Conservation (phyloP, 495 filamentous ascomycete genomes). For the Penicillium bovifimosum region DNA sequence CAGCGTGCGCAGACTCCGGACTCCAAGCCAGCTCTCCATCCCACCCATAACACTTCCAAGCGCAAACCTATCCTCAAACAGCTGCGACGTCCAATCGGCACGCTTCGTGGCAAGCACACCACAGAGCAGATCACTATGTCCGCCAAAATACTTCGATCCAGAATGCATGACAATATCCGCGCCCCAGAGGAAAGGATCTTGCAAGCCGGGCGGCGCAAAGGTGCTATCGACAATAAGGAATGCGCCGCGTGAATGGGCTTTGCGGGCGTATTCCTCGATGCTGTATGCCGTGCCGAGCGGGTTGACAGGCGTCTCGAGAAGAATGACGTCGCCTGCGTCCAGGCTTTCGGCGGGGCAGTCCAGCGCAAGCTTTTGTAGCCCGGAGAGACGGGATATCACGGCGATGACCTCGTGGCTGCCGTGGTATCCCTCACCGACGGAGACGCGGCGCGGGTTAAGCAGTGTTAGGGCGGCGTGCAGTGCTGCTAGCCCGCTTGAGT, state of each 20-base stretch:
- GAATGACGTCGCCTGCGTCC: constrained; percentile 67
- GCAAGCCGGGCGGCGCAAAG: constrained; percentile 80
- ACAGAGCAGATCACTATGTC: constrained; percentile 81
- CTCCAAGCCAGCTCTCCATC: constrained; percentile 81
- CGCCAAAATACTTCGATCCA: constrained; percentile 88
- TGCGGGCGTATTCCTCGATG: constrained; percentile 57
- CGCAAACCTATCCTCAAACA: constrained; percentile 58
- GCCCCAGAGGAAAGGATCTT: constrained; percentile 71
- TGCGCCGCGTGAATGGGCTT: constrained; percentile 63
- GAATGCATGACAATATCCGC: constrained; percentile 80
- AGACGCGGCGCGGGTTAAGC: constrained; percentile 66
- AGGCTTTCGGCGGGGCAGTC: constrained; percentile 50
- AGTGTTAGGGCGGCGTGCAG: constrained; percentile 73
- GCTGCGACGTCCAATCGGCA: constrained; percentile 46
- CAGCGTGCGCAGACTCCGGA: constrained; percentile 73
- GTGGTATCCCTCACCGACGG: constrained; percentile 77
- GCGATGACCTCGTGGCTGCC: constrained; percentile 75
- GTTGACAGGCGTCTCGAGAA: constrained; percentile 84
- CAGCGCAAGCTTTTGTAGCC: constrained; percentile 55
- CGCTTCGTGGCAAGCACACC: constrained; percentile 63
- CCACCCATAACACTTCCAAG: constrained; percentile 76
- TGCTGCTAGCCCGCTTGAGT: constrained; percentile 72
- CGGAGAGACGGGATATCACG: constrained; percentile 61
- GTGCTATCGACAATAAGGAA: constrained; percentile 78
- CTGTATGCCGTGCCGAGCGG: constrained; percentile 69